Conservation (phyloP, 495 filamentous ascomycete species). For the Pseudoneurospora amorphoporcata region DNA sequence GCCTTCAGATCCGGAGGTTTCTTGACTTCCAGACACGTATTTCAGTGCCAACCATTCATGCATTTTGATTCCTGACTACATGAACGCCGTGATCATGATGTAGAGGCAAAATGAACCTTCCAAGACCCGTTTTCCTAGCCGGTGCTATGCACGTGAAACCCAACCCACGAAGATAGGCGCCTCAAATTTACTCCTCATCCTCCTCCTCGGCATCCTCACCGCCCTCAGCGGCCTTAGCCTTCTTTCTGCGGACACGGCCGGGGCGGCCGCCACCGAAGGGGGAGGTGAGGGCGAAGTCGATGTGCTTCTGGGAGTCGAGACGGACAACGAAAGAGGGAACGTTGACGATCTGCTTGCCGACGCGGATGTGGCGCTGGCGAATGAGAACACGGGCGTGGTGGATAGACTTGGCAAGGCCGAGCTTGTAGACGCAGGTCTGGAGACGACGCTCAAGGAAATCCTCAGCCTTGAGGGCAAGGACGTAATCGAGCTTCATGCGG, state of each 20-base stretch:
- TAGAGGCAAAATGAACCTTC: conserved; percentile 19
- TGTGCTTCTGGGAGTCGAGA: conserved; percentile 99
- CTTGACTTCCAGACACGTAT: conserved; percentile 8
- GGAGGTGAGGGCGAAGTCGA: conserved; percentile 95
- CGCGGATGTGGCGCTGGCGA: conserved; percentile 97
- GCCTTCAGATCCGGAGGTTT: conserved; percentile 6
- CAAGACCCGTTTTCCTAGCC: conserved; percentile 31
- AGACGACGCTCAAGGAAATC: conserved; percentile 99
- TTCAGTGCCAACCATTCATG: conserved; percentile 15
- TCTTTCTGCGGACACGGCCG: conserved; percentile 97
- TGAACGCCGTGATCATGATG: conserved; percentile 22
- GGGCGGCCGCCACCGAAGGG: conserved; percentile 96
- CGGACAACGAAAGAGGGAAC: conserved; percentile 98
- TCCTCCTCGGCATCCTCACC: conserved; percentile 75
- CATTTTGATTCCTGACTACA: conserved; percentile 22
- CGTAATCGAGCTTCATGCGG: conserved; percentile 99
- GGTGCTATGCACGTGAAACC: conserved; percentile 23
- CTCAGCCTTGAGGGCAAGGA: conserved; percentile 92
- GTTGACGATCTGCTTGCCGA: conserved; percentile 99
- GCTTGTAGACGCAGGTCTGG: conserved; percentile 99
- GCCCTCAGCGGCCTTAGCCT: conserved; percentile 89
- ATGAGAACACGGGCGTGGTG: conserved; percentile 99
- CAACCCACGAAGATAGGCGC: conserved; percentile 14
- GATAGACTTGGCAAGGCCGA: conserved; percentile 98
- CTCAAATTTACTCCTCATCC: conserved; percentile 64